phyloP scores from a whole-genome alignment of 805 yeast genomes.

The Cyberlindnera euphorbiiphila region DNA sequence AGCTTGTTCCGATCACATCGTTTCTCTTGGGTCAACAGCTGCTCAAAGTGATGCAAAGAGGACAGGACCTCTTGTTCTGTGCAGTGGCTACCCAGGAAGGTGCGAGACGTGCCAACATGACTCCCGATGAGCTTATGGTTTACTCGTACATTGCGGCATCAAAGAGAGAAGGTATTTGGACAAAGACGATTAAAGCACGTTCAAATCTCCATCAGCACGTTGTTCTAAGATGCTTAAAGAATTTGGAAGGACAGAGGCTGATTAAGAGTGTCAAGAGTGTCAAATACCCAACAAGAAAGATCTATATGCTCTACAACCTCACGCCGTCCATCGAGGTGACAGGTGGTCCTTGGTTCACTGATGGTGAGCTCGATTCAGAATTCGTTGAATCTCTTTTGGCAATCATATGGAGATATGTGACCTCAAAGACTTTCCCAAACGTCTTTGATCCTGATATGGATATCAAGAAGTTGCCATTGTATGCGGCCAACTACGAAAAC shows the following conservation, averaged over 20 bases:
- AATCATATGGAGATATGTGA: constrained; percentile 84
- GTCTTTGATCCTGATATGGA: constrained; percentile 44
- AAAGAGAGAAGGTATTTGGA: constrained; percentile 96
- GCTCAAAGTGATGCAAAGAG: constrained; percentile 64
- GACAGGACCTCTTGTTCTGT: constrained; percentile 67
- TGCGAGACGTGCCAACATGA: constrained; percentile 69
- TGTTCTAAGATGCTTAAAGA: constrained; percentile 77
- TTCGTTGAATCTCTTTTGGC: constrained; percentile 81
- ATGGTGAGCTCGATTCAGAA: constrained; percentile 89
- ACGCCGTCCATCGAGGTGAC: constrained; percentile 96
- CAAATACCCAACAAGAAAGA: constrained; percentile 89
- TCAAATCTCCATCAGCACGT: constrained; percentile 89
- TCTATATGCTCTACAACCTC: constrained; percentile 89
- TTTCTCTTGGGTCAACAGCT: constrained; percentile 53
- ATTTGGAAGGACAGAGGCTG: constrained; percentile 72
- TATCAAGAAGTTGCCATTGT: constrained; percentile 33
- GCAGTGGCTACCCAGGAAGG: constrained; percentile 76
- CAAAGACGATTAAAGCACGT: constrained; percentile 82
- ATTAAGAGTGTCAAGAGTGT: constrained; percentile 90
- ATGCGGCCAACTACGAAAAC: constrained; percentile 54
- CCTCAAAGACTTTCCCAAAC: constrained; percentile 70
- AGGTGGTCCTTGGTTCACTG: constrained; percentile 99
- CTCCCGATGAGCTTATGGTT: constrained; percentile 83
- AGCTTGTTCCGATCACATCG: constrained; percentile 47
- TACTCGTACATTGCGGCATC: constrained; percentile 89